Base-by-base conservation (phyloP, 1,139 yeast species). In the Spathaspora sp. region DNA sequence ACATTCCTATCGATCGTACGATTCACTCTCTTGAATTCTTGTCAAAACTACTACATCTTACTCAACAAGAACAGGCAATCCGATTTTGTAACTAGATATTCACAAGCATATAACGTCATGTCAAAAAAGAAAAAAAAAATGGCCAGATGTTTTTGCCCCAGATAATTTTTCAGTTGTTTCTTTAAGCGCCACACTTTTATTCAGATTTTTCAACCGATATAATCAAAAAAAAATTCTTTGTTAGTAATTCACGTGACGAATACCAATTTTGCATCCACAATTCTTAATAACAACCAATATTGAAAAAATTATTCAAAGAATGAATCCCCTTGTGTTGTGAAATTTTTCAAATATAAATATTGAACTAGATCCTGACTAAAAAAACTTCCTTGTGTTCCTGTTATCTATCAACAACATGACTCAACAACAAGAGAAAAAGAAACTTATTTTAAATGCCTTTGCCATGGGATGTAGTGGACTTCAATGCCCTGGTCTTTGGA, bases 401-500 rank as follows among this genome's bases (percentile, higher is more conserved):
- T 17, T 18, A 24, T 10, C 43, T 26, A 18, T 17, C 24, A 37
- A 17, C 20, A 31, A 27, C 26, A 42, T 45, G 41, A 46, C 43
- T 29, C 36, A 36, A 33, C 23, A 41, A 33, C 39, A 41, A 31
- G 47, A 44, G 27, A 63, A 64, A 41, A 63, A 64, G 41, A 58
- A 58, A 29, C 56, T 68, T 44, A 61, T 68, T 39, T 52, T 70
- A 41, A 70, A 71, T 56, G 74, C 76, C 15, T 72, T 72, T 51
- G 72, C 62, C 25, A 67, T 72, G 70, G 71, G 69, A 11, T 53
- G 65, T 43, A 65, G 72, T 42, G 76, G 75, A 5, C 64, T 67
- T 38, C 77, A 70, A 50, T 64, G 58, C 29, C 68, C 66, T 4
- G 77, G 77, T 1, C 63, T 68, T 27, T 74, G 79, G 79, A 68